Base-by-base conservation (phyloP, 345 rosid genomes). In the Salix viminalis region DNA sequence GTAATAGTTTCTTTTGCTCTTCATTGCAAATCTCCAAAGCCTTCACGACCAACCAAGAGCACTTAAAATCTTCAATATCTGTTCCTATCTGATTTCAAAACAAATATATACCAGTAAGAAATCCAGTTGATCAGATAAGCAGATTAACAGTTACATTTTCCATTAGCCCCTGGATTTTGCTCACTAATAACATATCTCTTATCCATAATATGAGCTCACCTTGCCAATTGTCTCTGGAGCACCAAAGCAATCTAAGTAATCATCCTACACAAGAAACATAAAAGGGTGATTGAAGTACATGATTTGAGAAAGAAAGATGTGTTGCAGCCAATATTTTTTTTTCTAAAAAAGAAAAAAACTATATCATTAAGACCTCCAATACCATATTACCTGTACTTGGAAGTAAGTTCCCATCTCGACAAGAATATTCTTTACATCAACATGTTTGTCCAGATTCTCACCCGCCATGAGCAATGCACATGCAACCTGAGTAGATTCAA, bases 41-140 rank as follows among this genome's bases (percentile, higher is more conserved):
- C 79, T 79, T 84, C 52, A 86, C 88, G 3, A 77, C 85, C 82
- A 86, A 52, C 87, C 88, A 86, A 37, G 88, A 86, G 72, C 88
- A 84, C 82, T 86, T 86, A 46, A 81, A 84, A 72, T 86, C 88
- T 72, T 78, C 81, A 39, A 78, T 78, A 72, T 78, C 81, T 72
- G 81, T 78, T 67, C 81, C 81, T 82, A 77, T 81, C 84, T 81
- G 77, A 80, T 19, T 54, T 69, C 74, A 68, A 1, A 21, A 70
- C 28, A 34, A 64, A 6, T 23, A 62, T 41, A 28, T 44, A 30
- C 23, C 12, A 48, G 68, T 13, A 39, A n/a, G 44, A 46, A 30
- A 34, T 39, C 44, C 39, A 66, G n/a, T n/a, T n/a, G 19, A 52
- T 52, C 18, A 65, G 60, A 76, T 39, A 23, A 67, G 52, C 16